Percentiles rank a stretch among this genome's conserved stretches.
phyloP scores from a whole-genome alignment of 345 rosid species.

The Murraya paniculata region DNA sequence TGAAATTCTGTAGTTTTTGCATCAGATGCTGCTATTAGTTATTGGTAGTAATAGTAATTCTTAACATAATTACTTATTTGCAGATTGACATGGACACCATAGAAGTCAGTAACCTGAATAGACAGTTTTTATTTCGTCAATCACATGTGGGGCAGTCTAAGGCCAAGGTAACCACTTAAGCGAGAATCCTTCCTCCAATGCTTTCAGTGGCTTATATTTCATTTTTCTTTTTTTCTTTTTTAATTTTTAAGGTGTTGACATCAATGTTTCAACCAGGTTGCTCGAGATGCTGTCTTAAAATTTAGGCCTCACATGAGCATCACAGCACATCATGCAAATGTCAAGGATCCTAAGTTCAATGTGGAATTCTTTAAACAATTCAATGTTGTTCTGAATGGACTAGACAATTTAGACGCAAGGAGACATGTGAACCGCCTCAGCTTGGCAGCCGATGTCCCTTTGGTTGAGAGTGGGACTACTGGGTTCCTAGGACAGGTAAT shows the following conservation, averaged over 20 bases:
- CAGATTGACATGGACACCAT: conserved; percentile 99
- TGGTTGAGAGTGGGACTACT: conserved; percentile 98
- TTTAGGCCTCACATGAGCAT: conserved; percentile 86
- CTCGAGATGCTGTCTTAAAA: conserved; percentile 92
- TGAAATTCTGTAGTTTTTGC: neutral
- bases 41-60: neutral
- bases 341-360: conserved; percentile 73
- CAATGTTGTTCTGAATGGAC: conserved; percentile 90
- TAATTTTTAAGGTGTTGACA: neutral
- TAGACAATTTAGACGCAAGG: conserved; percentile 96
- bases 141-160: conserved; percentile 97
- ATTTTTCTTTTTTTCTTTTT: neutral
- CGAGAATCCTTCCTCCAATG: neutral
- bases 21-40: neutral
- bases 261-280: conserved; percentile 58
- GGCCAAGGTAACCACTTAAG: conserved; percentile 61
- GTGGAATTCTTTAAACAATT: conserved; percentile 94
- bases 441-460: conserved; percentile 91
- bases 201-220: neutral
- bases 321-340: conserved; percentile 87
- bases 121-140: conserved; percentile 89
- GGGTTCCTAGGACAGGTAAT: conserved; percentile 98
- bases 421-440: conserved; percentile 98
- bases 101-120: conserved; percentile 98
- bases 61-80: conserved; percentile 16